Base-by-base conservation (phyloP, 164 flowering plant species). In the Macadamia integrifolia region DNA sequence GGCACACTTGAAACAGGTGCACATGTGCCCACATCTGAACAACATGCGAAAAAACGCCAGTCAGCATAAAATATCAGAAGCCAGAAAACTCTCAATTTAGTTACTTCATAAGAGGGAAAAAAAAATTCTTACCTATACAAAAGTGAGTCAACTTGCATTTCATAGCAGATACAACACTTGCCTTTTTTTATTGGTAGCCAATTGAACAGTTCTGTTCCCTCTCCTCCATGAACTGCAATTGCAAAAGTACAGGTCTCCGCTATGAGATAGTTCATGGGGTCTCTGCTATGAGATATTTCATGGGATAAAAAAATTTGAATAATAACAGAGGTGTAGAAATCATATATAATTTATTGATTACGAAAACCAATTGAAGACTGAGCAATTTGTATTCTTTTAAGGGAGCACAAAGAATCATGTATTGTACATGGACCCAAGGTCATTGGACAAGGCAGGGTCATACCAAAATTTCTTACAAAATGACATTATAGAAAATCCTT, bases 11-110 rank as follows among this genome's bases (percentile, higher is more conserved):
- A 85, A 84, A 76, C 98, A 93, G 23, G 97, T 85, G 77, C 98
- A 93, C 98, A 93, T 91, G 80, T 93, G 98, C 62, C 98, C 98
- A 72, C 97, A 91, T 76, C 98, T 90, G 86, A 69, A 71, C 30
- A 69, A 71, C 30, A 72, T 42, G 18, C 6, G 23, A 69, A 46
- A 57, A 1, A 6, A 44, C 18, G 59, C 31, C 32, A 46, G 32
- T 61, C 0, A 35, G 5, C 40, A 35, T 35, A 40, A 50, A 9
- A 40, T 9, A 35, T n/a, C 29, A 2, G 14, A 42, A 13, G 61
- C 31, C 1, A 65, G 53, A 42, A 23, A 3, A 17, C 15, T 23
- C n/a, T 6, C 12, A 46, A 7, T 43, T 55, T 43, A n/a, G 58
- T 50, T 44, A 32, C 31, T 8, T 23, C 30, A 32, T 14, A 49